A percentile compares a stretch with the other conserved stretches of the same genome.
Conservation (phyloP, 352 stramenopile genomes). For the Phytophthora gonapodyides region DNA sequence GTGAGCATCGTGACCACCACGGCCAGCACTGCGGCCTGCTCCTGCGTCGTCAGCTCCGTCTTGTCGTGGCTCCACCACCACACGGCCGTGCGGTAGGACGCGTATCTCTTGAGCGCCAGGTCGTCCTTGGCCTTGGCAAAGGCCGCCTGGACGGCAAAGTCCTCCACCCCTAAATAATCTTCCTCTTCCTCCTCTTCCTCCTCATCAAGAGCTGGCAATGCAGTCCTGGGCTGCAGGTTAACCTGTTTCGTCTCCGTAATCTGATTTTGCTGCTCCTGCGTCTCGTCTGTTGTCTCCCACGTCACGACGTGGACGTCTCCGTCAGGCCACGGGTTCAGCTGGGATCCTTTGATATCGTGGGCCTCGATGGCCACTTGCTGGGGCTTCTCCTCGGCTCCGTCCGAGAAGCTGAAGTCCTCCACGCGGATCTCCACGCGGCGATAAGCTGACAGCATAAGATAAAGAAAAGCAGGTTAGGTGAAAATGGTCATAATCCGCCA, state of each 20-base stretch:
- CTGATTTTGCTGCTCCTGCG: conserved; percentile 2
- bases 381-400: conserved; percentile 43
- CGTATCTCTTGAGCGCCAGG: conserved; percentile 22
- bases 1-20: conserved; percentile 51
- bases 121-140: conserved; percentile 17
- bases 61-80: conserved; percentile 56
- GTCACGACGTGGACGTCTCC: conserved; percentile 35
- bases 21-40: conserved; percentile 63
- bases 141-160: conserved; percentile 17
- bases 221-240: too few relatives aligned
- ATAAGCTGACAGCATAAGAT: conserved; percentile 26
- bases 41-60: conserved; percentile 57
- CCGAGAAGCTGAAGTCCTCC: conserved; percentile 71
- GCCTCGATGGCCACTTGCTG: conserved; percentile 55
- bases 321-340: conserved; percentile 39
- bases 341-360: conserved; percentile 59
- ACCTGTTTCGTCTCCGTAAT: conserved; percentile 6
- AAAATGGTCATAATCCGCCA: too few relatives aligned
- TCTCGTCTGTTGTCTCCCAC: conserved; percentile 36
- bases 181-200: conserved; percentile 13
- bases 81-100: conserved; percentile 35
- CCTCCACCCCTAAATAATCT: neutral
- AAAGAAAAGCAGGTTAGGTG: neutral
- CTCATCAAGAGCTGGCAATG: conserved; percentile 5
- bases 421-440: conserved; percentile 61